These are phyloP conservation scores for Globisporangium megalacanthum DNA, from an alignment of 352 stramenopile genomes.

Conservation along the genomic window DNA sequence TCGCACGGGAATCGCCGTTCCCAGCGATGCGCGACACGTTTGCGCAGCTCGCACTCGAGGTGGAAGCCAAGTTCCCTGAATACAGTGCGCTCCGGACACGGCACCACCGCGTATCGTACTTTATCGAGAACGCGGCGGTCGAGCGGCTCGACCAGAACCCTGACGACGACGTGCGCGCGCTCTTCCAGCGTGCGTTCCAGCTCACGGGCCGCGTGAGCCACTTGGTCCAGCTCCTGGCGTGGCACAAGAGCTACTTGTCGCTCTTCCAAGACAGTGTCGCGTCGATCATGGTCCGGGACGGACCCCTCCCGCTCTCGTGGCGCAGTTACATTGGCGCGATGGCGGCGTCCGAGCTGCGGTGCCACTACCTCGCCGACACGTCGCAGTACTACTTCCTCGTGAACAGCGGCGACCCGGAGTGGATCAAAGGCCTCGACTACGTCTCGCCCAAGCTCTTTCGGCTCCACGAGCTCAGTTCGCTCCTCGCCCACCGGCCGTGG, in stretches of 20 bases:
- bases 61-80: conserved; percentile 38
- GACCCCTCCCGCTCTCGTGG: conserved; percentile 75
- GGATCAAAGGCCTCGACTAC: conserved; percentile 81
- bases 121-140: conserved; percentile 40
- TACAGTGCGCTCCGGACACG: conserved; percentile 22
- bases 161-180: conserved; percentile 41
- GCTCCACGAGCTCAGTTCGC: conserved; percentile 74
- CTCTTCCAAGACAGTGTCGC: conserved; percentile 60
- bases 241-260: conserved; percentile 72
- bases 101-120: conserved; percentile 56
- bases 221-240: conserved; percentile 69
- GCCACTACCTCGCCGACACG: conserved; percentile 73
- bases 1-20: conserved; percentile 67
- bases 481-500: conserved; percentile 85
- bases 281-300: conserved; percentile 72
- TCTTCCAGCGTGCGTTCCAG: conserved; percentile 60
- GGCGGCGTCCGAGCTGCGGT: conserved; percentile 69
- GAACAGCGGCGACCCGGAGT: conserved; percentile 70
- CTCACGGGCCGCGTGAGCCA: conserved; percentile 69
- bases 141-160: conserved; percentile 23
- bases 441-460: conserved; percentile 78
- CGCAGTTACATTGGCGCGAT: conserved; percentile 83
- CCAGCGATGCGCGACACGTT: conserved; percentile 57
- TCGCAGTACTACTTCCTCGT: conserved; percentile 84
- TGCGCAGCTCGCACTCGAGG: conserved; percentile 28